Evolutionary conservation across 2,329 filamentous ascomycete species (phyloP).

Genomic region (Neofusicoccum laricinum): DNA sequence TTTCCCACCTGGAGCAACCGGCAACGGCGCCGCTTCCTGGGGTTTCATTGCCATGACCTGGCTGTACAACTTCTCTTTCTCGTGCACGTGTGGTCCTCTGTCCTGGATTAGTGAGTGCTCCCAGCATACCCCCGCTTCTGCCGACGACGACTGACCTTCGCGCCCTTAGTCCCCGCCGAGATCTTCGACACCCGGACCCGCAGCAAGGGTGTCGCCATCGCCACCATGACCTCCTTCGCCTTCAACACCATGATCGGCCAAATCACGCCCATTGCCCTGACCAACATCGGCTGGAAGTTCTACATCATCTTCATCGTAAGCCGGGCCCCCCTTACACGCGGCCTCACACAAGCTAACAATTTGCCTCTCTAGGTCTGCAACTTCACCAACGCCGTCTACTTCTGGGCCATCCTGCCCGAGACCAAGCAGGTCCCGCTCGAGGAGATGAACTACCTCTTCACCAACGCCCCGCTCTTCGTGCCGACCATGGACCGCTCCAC

Average conservation of each 20-base stretch:
- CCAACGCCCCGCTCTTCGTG: conserved; percentile 63
- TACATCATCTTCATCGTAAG: conserved; percentile 60
- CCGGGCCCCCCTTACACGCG: conserved; percentile 4
- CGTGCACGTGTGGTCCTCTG: conserved; percentile 66
- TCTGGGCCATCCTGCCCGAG: conserved; percentile 66
- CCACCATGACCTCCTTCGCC: conserved; percentile 69
- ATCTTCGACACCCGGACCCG: conserved; percentile 76
- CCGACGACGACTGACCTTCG: conserved; percentile 29
- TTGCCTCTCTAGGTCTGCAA: conserved; percentile 54
- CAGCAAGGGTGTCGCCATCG: conserved; percentile 70
- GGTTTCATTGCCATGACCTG: conserved; percentile 76
- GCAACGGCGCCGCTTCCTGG: conserved; percentile 60
- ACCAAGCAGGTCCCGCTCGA: conserved; percentile 63
- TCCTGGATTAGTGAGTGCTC: conserved; percentile 47
- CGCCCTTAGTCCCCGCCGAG: conserved; percentile 56
- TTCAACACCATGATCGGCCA: conserved; percentile 77
- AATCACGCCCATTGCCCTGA: conserved; percentile 61
- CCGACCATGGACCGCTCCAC: conserved; percentile 54
- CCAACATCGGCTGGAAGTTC: conserved; percentile 52
- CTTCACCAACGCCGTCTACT: conserved; percentile 65
- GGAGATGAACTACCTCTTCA: conserved; percentile 66
- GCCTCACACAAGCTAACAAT: background rate
- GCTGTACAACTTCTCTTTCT: conserved; percentile 79
- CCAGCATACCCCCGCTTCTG: conserved; percentile 51
- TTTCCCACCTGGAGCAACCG: conserved; percentile 58